Conservation (phyloP, 163 green algal genomes). For the Scenedesmus sp. region DNA sequence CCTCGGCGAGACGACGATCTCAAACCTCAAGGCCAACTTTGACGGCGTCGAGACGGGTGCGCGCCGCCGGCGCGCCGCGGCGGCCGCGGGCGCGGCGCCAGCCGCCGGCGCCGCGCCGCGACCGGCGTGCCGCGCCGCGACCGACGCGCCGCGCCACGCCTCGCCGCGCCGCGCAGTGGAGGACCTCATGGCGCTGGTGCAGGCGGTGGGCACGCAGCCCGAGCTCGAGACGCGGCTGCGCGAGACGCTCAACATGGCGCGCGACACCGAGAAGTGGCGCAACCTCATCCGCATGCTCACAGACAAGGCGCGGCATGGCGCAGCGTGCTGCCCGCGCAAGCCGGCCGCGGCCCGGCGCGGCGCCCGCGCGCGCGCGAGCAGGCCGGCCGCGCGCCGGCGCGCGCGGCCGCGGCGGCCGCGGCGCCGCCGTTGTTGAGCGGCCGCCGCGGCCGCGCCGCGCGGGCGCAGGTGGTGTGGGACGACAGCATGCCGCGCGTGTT, state of each 20-base stretch:
- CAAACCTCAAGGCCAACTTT: constrained; percentile 48
- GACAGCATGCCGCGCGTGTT: constrained; percentile 42
- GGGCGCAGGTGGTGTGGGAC: constrained; percentile 43
- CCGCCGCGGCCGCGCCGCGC: too few species aligned
- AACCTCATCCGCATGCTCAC: constrained; percentile 38
- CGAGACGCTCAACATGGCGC: constrained; percentile 46
- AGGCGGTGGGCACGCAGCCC: neutral
- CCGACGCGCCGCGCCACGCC: too few species aligned
- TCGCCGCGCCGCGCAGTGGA: constrained; percentile 17
- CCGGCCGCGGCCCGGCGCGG: too few species aligned
- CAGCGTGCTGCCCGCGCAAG: too few species aligned
- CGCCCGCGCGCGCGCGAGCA: neutral
- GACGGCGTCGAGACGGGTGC: constrained; percentile 39
- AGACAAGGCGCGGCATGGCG: constrained; percentile 35
- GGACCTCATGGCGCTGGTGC: constrained; percentile 43
- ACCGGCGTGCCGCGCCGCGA: too few species aligned
- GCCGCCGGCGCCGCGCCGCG: too few species aligned
- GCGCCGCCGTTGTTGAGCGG: neutral
- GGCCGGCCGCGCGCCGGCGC: neutral
- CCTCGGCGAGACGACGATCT: constrained; percentile 49
- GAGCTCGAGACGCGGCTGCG: constrained; percentile 37
- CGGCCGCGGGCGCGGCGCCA: too few species aligned
- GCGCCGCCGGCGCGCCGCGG: neutral
- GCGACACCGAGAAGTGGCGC: constrained; percentile 44
- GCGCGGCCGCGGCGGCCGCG: neutral